These are phyloP conservation scores for Balakata baccata DNA, from an alignment of 345 rosid species.

Conservation along the genomic window DNA sequence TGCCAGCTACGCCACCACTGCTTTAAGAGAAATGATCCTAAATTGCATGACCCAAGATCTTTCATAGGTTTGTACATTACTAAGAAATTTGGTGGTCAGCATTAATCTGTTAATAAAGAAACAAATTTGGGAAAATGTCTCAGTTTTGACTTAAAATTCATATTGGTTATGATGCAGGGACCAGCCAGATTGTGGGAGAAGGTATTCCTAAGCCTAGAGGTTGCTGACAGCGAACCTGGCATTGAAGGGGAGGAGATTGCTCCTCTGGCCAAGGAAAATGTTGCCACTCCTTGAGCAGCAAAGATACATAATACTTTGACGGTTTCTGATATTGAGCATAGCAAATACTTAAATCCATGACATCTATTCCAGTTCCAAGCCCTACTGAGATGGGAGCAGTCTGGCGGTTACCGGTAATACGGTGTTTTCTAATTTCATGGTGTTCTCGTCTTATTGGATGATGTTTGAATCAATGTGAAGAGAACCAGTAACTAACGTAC, in stretches of 20 bases:
- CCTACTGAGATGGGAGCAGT: not conserved
- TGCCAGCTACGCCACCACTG: constrained; percentile 51
- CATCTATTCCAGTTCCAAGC: not conserved
- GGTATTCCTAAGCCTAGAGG: constrained; percentile 55
- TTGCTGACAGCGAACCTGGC: constrained; percentile 55
- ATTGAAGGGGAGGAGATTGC: constrained; percentile 78
- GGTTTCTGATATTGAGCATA: not conserved
- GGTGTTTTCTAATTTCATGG: not conserved
- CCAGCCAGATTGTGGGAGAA: constrained; percentile 79
- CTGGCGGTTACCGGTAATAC: not conserved
- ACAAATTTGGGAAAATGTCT: no score
- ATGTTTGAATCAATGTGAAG: not conserved
- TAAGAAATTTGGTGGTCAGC: not conserved
- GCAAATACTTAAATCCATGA: not conserved
- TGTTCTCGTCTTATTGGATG: not conserved
- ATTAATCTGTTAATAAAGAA: not conserved
- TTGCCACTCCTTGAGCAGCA: constrained; percentile 66
- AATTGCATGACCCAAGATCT: constrained; percentile 89
- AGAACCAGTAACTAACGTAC: not conserved
- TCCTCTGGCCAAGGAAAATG: constrained; percentile 75
- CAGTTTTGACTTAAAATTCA: not conserved
- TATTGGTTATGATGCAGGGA: constrained; percentile 48
- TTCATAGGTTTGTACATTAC: constrained; percentile 65
- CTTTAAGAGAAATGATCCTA: constrained; percentile 65
- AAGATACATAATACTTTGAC: not conserved